These are phyloP conservation scores for Microbotryum violaceum DNA, from an alignment of 1,284 basidiomycete species.

Conservation along the genomic window DNA sequence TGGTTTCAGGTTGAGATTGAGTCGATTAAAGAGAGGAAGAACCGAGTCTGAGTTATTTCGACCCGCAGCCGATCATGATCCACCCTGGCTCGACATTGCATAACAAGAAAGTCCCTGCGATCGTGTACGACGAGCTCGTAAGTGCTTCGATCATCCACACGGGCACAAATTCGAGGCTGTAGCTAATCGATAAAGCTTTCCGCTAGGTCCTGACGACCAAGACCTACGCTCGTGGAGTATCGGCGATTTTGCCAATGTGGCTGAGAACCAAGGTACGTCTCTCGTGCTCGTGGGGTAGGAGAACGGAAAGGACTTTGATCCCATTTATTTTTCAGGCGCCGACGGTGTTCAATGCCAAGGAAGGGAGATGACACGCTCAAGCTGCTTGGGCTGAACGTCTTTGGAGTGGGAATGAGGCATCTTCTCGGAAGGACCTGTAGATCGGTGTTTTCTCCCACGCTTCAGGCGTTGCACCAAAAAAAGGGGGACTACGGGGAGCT, in stretches of 20 bases:
- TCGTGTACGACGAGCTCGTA: slow-evolving; percentile 85
- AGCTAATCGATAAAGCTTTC: neutral
- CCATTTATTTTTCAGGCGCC: neutral
- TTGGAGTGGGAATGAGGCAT: too few relatives aligned
- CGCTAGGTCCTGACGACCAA: slow-evolving; percentile 71
- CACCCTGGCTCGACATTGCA: slow-evolving; percentile 74
- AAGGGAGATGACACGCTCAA: too few relatives aligned
- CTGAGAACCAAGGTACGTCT: slow-evolving; percentile 10
- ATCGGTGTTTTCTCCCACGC: too few relatives aligned
- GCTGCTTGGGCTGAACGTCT: too few relatives aligned
- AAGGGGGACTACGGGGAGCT: too few relatives aligned
- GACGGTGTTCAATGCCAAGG: slow-evolving; percentile 1
- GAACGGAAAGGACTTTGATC: neutral
- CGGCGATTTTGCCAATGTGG: slow-evolving; percentile 53
- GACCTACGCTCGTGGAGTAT: slow-evolving; percentile 80
- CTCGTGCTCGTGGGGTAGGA: neutral
- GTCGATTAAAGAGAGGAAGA: neutral
- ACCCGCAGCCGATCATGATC: slow-evolving; percentile 64
- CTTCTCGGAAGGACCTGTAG: too few relatives aligned
- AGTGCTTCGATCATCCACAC: slow-evolving; percentile 37
- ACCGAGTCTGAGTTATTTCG: neutral
- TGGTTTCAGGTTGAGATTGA: slow-evolving; percentile 37
- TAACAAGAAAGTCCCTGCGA: slow-evolving; percentile 69
- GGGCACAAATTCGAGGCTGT: neutral
- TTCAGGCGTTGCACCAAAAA: too few relatives aligned